Evolutionary conservation across 805 yeast species (phyloP), one percentile per base, ranked within the genome.

Genomic region (Starmerella floricola): DNA sequence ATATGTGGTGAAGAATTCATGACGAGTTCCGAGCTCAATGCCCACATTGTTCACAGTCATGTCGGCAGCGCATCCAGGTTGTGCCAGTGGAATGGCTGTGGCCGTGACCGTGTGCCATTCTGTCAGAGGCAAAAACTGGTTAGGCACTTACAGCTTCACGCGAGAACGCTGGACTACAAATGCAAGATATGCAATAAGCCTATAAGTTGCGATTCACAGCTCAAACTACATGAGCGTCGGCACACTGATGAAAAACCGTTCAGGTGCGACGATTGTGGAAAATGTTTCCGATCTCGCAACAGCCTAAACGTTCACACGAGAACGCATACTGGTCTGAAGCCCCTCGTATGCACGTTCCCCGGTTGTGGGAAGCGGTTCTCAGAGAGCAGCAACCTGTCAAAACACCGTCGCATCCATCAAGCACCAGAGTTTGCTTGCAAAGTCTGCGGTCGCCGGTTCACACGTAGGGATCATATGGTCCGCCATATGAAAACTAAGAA

Each of bases 241-340:
- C 97, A 88, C 59, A 76, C 88, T 1, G 95, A 95, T 2, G 96
- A 86, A 54, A 81, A 77, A 55, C 97, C 97, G 1, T 86, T 70
- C 58, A 60, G 60, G 40, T 88, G 98, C 60, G 65, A 69, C 20
- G 56, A 66, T 1, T 88, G 98, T 60, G 78, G 72, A 4, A 87
- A 85, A 58, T 58, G 65, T 20, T 88, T 88, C 64, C 80, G 94
- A 10, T 84, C 94, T 2, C 73, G 82, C 23, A 78, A 91, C 3
- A 78, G 91, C 13, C 65, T 87, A 34, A 79, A 85, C 1, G 84
- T 88, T 24, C 97, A 91, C 62, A 61, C 72, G 35, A 67, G 97
- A 46, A 78, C 78, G 2, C 98, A 88, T 60, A 81, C 94, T 1
- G 96, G 96, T 2, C 88, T 80, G 46, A 84, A 80, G 59, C 96